Evolutionary conservation across 352 stramenopile genomes (phyloP).

Genomic region (Phytophthora fragariaefolia): DNA sequence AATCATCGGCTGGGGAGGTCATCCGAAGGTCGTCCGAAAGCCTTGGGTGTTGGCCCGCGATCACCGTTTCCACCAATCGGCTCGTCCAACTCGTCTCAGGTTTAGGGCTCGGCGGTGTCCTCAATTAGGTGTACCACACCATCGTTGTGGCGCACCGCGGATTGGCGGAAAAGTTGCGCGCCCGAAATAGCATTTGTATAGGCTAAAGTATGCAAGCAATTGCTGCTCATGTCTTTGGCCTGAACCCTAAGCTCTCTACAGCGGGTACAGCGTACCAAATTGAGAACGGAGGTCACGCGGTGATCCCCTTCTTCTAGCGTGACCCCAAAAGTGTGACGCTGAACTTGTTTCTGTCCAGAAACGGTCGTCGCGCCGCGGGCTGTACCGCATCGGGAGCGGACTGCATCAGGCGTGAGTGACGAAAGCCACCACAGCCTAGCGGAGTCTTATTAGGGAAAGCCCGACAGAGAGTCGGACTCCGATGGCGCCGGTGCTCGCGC

Average conservation of each 20-base stretch:
- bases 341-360: constrained; percentile 28
- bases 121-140: no score
- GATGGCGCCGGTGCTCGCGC: constrained; percentile 25
- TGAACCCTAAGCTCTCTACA: no score
- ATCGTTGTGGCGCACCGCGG: no score
- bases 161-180: constrained; percentile 13
- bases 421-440: neutral
- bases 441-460: constrained; percentile 30
- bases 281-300: neutral
- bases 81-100: no score
- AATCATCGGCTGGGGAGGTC: no score
- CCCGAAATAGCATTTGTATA: neutral
- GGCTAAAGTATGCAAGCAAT: neutral
- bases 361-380: constrained; percentile 18
- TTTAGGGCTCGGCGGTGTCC: no score
- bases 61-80: no score
- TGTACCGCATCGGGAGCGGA: constrained; percentile 18
- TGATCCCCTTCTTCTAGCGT: no score
- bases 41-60: no score
- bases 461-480: constrained; percentile 15
- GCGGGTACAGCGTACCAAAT: neutral
- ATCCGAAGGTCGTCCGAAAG: no score
- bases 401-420: neutral
- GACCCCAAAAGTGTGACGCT: neutral
- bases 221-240: constrained; percentile 22